Percentiles rank a stretch among this genome's conserved stretches.
These are phyloP conservation scores for Polytrichum commune DNA, from an alignment of 225 moss, liverwort and hornwort genomes.

Conservation along the genomic window DNA sequence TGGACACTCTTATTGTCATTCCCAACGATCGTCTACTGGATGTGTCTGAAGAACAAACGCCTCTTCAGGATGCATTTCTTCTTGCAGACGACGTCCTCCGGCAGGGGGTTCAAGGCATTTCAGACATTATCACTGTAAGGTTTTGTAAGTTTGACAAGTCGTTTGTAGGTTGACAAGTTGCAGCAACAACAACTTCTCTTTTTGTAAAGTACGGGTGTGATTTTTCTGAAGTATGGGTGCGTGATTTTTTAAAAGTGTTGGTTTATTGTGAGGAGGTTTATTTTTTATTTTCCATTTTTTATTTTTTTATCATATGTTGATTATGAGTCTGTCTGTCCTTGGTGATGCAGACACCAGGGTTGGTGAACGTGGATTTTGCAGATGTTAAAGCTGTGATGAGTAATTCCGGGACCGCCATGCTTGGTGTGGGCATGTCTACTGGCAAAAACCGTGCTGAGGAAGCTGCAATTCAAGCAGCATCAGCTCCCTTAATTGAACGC, in stretches of 20 bases:
- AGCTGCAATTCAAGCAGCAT: constrained; percentile 80
- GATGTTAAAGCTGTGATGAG: constrained; percentile 85
- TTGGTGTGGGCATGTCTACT: constrained; percentile 80
- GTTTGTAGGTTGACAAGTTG: no score
- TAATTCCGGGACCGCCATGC: constrained; percentile 81
- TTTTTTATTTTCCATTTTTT: no score
- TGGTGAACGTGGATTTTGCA: constrained; percentile 86
- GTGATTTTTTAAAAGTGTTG: no score
- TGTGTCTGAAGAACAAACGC: constrained; percentile 73
- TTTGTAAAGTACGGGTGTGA: no score
- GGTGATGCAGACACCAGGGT: constrained; percentile 66
- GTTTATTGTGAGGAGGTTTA: no score
- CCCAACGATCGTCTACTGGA: constrained; percentile 78
- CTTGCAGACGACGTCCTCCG: constrained; percentile 76
- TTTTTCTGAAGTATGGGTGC: no score
- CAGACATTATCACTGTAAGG: constrained; percentile 78
- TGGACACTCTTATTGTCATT: constrained; percentile 77
- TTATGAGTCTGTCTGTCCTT: constrained; percentile 1
- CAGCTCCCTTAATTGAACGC: constrained; percentile 80
- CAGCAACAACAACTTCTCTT: no score
- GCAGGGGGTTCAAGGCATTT: constrained; percentile 85
- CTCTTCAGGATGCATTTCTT: constrained; percentile 70
- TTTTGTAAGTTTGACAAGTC: no score
- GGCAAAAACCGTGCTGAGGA: constrained; percentile 84
- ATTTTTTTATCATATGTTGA: not conserved